Evolutionary conservation across 495 filamentous ascomycete genomes (phyloP).

Genomic region (Penicillium roqueforti): DNA sequence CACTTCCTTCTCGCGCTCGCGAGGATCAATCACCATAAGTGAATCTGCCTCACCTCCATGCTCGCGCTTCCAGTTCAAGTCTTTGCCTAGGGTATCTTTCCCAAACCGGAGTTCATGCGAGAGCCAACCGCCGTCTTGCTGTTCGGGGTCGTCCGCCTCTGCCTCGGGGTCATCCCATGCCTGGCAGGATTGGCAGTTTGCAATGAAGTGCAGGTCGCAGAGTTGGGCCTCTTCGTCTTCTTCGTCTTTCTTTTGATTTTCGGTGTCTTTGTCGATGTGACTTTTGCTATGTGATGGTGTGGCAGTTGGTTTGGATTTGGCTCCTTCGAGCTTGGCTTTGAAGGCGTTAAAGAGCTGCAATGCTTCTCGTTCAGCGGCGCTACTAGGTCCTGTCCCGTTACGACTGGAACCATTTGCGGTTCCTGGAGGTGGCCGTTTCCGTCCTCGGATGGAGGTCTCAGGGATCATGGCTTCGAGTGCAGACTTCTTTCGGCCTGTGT

Average conservation of each 20-base stretch:
- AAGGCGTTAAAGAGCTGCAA: conserved; percentile 71
- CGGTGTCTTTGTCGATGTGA: conserved; percentile 28
- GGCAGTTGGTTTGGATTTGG: conserved; percentile 35
- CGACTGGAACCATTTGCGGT: conserved; percentile 34
- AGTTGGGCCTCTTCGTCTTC: conserved; percentile 66
- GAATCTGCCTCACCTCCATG: conserved; percentile 85
- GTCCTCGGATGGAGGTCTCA: conserved; percentile 69
- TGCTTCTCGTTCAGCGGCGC: conserved; percentile 55
- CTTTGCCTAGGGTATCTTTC: conserved; percentile 87
- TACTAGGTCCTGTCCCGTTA: conserved; percentile 22
- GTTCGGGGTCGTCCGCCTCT: conserved; percentile 39
- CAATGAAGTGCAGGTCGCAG: conserved; percentile 91
- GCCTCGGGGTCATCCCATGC: conserved; percentile 54
- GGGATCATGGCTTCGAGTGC: conserved; percentile 81
- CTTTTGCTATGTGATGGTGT: conserved; percentile 23
- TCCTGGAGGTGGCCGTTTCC: conserved; percentile 64
- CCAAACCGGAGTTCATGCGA: conserved; percentile 75
- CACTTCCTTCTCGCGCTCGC: conserved; percentile 75
- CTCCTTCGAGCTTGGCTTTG: conserved; percentile 67
- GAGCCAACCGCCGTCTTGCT: conserved; percentile 64
- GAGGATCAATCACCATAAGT: conserved; percentile 89
- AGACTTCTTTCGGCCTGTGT: conserved; percentile 58
- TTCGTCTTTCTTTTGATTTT: conserved; percentile 29
- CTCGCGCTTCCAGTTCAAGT: conserved; percentile 82
- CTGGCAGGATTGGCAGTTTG: conserved; percentile 84